A percentile compares a stretch with the other conserved stretches of the same genome.
Evolutionary conservation across 225 moss, liverwort and hornwort genomes (phyloP).

Genomic region (Anthoceros angustus): DNA sequence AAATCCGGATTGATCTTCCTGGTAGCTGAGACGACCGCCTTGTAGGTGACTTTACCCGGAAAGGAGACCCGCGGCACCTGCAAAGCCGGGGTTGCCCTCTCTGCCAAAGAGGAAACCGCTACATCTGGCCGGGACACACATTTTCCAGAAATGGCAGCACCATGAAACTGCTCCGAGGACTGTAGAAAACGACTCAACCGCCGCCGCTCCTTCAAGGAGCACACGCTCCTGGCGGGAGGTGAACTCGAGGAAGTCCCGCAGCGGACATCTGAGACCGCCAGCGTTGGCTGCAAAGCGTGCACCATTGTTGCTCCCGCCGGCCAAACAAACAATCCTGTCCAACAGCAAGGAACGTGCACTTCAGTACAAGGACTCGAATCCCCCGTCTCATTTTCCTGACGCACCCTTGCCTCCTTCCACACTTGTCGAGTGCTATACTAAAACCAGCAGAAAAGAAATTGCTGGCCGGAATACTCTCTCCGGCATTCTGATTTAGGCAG

Average conservation of each 20-base stretch:
- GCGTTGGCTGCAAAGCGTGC: not conserved
- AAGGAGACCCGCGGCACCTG: not conserved
- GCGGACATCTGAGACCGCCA: not conserved
- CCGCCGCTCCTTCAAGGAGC: not conserved
- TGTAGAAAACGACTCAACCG: not conserved
- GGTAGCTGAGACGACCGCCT: not conserved
- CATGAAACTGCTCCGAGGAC: not conserved
- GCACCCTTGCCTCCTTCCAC: too few species aligned
- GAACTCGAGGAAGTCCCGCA: not conserved
- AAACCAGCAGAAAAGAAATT: too few species aligned
- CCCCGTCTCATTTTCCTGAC: too few species aligned
- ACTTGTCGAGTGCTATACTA: too few species aligned
- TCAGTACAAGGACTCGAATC: too few species aligned
- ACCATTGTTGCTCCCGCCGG: too few species aligned
- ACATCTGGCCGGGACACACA: not conserved
- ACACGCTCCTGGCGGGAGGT: not conserved
- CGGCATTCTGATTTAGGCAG: too few species aligned
- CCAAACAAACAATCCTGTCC: too few species aligned
- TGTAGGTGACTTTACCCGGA: not conserved
- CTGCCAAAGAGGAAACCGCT: not conserved
- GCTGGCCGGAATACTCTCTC: too few species aligned
- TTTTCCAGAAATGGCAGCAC: not conserved
- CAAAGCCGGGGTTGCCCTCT: not conserved
- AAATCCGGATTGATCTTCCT: not conserved
- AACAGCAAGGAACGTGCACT: too few species aligned